Evolutionary conservation across 257 asterid genomes (phyloP).

Genomic region (Solanum corneliomulleri): DNA sequence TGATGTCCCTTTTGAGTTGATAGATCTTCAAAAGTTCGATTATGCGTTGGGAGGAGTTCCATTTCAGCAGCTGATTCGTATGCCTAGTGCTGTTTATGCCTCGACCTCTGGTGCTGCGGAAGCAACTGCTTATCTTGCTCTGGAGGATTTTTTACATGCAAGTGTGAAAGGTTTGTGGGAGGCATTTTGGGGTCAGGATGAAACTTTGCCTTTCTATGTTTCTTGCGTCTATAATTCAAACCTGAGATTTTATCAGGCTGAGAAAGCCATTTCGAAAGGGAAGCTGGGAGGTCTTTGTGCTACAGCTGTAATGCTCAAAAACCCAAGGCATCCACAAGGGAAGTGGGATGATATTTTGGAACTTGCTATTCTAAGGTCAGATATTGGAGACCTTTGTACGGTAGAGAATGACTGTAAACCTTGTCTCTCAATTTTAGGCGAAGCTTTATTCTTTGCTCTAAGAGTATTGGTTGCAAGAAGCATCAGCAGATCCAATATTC

Average conservation of each 20-base stretch:
- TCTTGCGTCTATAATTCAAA: constrained; percentile 55
- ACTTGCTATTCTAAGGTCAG: constrained; percentile 69
- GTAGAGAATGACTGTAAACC: constrained; percentile 34
- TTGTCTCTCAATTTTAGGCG: constrained; percentile 35
- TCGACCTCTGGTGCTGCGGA: constrained; percentile 58
- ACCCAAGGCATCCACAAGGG: constrained; percentile 94
- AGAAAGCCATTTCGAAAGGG: constrained; percentile 77
- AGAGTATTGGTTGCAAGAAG: constrained; percentile 86
- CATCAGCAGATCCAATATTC: constrained; percentile 69
- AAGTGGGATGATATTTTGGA: constrained; percentile 94
- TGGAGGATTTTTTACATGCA: constrained; percentile 87
- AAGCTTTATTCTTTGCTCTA: constrained; percentile 79
- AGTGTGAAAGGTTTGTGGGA: constrained; percentile 77
- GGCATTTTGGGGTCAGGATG: constrained; percentile 83
- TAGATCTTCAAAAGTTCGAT: constrained; percentile 92
- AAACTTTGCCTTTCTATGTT: constrained; percentile 61
- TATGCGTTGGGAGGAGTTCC: constrained; percentile 85
- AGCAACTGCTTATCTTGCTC: constrained; percentile 78
- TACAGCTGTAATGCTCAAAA: constrained; percentile 79
- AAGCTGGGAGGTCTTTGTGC: constrained; percentile 75
- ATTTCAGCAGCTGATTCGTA: constrained; percentile 81
- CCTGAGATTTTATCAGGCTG: constrained; percentile 76
- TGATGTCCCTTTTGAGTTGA: constrained; percentile 80
- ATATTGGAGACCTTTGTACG: constrained; percentile 36
- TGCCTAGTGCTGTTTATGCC: constrained; percentile 80